Evolutionary conservation across 2,329 filamentous ascomycete genomes (phyloP).

Genomic region (Drechslera avenae): DNA sequence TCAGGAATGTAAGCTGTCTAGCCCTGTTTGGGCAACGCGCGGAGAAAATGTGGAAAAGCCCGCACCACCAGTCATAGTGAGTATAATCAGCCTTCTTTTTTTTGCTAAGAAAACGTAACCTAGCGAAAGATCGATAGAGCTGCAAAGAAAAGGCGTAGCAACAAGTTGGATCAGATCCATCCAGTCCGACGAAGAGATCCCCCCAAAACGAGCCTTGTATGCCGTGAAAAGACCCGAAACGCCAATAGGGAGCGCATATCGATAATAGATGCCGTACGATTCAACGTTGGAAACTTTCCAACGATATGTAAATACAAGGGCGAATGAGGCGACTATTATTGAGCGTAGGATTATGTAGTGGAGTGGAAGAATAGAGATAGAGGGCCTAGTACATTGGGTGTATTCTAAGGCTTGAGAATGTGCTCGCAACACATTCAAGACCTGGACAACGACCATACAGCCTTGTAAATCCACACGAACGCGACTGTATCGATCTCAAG

Average conservation of each 20-base stretch:
- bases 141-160: slow-evolving; percentile 5
- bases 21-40: background rate
- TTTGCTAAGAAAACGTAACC: slow-evolving; percentile 4
- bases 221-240: slow-evolving; percentile 1
- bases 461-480: background rate
- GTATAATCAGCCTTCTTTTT: background rate
- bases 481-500: no score
- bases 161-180: slow-evolving; percentile 1
- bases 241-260: slow-evolving; percentile 2
- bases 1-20: background rate
- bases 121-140: slow-evolving; percentile 5
- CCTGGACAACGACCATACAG: background rate
- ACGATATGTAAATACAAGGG: background rate
- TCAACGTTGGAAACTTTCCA: background rate
- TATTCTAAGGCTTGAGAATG: no score
- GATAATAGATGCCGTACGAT: background rate
- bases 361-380: no score
- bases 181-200: slow-evolving; percentile 3
- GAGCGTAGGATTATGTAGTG: no score
- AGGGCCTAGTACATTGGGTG: no score
- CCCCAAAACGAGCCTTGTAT: slow-evolving; percentile 1
- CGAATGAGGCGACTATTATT: no score
- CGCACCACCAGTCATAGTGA: background rate
- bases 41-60: background rate
- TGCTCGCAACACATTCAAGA: no score